Evolutionary conservation across 345 rosid species (phyloP), one percentile per base, ranked within the genome.

Genomic region (Jatropha curcas): DNA sequence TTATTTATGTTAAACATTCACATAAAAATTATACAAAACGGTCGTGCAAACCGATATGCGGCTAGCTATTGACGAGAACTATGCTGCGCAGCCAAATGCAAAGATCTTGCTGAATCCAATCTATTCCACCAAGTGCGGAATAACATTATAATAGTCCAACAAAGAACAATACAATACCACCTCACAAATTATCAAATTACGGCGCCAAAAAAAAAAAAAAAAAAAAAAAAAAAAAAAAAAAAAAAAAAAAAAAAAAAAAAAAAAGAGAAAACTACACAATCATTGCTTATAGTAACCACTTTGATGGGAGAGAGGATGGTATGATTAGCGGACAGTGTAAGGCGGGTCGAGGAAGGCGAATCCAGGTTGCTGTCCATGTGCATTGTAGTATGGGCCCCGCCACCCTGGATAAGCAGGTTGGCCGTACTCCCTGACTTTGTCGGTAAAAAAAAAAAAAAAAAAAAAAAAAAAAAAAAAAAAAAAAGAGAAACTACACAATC

Each of bases 331-430:
- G 66, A 78, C 73, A 0, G 90, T 80, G 77, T 95, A 94, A n/a
- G 98, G 92, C 75, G n/a, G 98, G 97, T 64, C 90, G 88, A 20
- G 98, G 92, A 76, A 58, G n/a, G n/a, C 35, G 34, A 88, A 82
- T 50, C 84, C 87, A 43, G 87, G 86, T 74, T 91, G 98, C 78
- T 89, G 96, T 24, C 79, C 86, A 14, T 84, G 94, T 43, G 87
- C 84, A 77, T 86, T 89, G 83, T 91, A 87, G 81, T 92, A 95
- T 11, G 98, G 89, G 28, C 97, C 97, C 11, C 86, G 91, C 98
- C 98, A 95, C 48, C 93, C 96, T 22, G 93, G 93, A 85, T 88
- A 86, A 27, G 90, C 92, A 37, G 95, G 95, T 65, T 90, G 95
- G 22, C 95, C 91, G 65, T 90, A 90, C 27, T 88, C n/a, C 95